These are phyloP conservation scores for Trichoderma orchidacearum DNA, from an alignment of 495 filamentous ascomycete species.

Conservation along the genomic window DNA sequence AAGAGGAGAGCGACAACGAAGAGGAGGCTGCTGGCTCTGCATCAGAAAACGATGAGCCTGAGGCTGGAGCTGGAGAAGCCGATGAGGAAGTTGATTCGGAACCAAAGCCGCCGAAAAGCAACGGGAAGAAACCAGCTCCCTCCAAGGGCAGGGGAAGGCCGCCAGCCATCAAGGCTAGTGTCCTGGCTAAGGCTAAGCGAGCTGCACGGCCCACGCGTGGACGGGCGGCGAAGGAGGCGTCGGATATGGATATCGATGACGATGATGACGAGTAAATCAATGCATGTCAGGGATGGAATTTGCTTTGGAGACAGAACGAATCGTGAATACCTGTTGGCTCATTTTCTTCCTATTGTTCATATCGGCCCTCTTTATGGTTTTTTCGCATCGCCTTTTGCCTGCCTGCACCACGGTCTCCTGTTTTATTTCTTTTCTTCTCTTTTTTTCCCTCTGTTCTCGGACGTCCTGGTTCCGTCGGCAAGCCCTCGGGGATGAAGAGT, in stretches of 20 bases:
- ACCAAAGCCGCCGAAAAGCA: background rate
- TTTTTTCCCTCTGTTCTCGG: background rate
- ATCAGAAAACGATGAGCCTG: constrained; percentile 11
- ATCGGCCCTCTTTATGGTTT: background rate
- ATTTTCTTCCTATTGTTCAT: background rate
- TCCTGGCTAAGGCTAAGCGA: background rate
- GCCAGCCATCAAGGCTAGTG: constrained; percentile 2
- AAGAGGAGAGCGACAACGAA: too few relatives aligned
- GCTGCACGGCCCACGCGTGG: background rate
- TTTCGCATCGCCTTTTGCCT: background rate
- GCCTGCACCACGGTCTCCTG: background rate
- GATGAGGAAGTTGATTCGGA: background rate
- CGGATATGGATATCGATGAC: constrained; percentile 2
- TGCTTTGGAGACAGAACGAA: background rate
- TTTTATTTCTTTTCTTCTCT: background rate
- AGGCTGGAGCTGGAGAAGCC: constrained; percentile 3
- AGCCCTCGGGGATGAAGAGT: background rate
- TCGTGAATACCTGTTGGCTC: background rate
- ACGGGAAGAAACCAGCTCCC: background rate
- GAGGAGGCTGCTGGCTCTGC: too few relatives aligned
- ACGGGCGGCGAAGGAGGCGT: background rate
- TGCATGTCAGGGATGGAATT: background rate
- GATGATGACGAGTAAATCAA: background rate
- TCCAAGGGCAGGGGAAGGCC: background rate
- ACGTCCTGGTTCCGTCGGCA: background rate